Base-by-base conservation (phyloP, 192 early-diverging fungal species). In the Backusella luteola region DNA sequence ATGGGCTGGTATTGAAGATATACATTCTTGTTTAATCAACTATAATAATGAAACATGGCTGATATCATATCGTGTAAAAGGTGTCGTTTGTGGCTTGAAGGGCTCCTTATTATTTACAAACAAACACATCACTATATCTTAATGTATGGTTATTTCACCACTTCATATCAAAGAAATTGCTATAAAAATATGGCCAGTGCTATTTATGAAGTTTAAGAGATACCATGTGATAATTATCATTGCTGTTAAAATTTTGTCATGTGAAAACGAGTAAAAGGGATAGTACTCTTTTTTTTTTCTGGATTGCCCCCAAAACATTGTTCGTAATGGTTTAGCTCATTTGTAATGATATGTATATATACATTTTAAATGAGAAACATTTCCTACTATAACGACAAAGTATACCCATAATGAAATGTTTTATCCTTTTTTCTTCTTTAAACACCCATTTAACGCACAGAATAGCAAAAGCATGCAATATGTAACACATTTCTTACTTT, bases 171-270 rank as follows among this genome's bases (percentile, higher is more conserved):
- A 29, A 14, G 12, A 0, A 6, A 26, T 29, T 3, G 21, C 4
- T 23, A 26, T 59, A 59, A 59, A 59, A 59, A 26, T 3, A 59
- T 63, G 56, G 9, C 23, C 26, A 63, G 12, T 63, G 26, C 56
- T 29, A 8, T 26, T 26, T 29, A 29, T 29, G 23, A 26, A 12
- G 56, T 29, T 63, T 8, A 29, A 59, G 3, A 21, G n/a, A 63
- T 63, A 63, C 56, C 56, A 63, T 63, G 56, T 63, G 56, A 63
- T 63, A 26, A 23, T 63, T 63, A 14, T 63, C 29, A 49, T 49
- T n/a, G 46, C n/a, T 63, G 9, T 29, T 63, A 63, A 63, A 63
- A 29, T 29, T 29, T 29, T 23, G 29, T 29, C 56, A 63, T 63
- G 56, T 63, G 56, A 63, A 63, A 63, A 63, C 56, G 8, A 63